Conservation (phyloP, 768 basidiomycete genomes). For the Clavulina sp. region DNA sequence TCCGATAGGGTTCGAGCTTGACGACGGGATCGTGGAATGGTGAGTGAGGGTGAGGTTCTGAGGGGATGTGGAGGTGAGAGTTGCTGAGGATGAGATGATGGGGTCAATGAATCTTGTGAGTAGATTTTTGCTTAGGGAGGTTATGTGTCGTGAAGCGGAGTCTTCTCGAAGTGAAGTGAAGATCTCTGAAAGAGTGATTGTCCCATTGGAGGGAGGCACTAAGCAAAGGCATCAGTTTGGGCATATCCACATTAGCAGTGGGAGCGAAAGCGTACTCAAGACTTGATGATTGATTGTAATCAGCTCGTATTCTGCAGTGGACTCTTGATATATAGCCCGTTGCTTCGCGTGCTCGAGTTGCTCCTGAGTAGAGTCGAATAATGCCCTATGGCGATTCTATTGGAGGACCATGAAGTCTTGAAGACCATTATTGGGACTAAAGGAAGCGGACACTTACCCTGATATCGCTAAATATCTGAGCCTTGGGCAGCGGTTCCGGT, state of each 20-base stretch:
- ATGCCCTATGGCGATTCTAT: not conserved
- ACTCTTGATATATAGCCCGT: not conserved
- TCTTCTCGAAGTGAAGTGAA: slow-evolving; percentile 3
- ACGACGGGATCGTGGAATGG: slow-evolving; percentile 7
- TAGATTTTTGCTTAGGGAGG: slow-evolving; percentile 12
- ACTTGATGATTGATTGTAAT: not conserved
- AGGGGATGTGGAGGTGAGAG: slow-evolving; percentile 30
- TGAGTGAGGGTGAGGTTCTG: slow-evolving; percentile 26
- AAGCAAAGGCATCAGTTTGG: not conserved
- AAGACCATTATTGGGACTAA: not conserved
- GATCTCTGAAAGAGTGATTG: slow-evolving; percentile 4
- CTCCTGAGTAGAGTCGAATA: slow-evolving; percentile 10
- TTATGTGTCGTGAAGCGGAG: slow-evolving; percentile 9
- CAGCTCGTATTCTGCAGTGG: not conserved
- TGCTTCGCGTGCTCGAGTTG: slow-evolving; percentile 10
- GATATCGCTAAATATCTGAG: slow-evolving; percentile 22
- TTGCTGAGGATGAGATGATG: slow-evolving; percentile 17
- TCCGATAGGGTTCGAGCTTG: slow-evolving; percentile 25
- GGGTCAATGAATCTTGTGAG: slow-evolving; percentile 15
- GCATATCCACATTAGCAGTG: not conserved
- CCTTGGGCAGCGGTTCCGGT: slow-evolving; percentile 33
- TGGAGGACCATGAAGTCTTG: not conserved
- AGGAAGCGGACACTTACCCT: slow-evolving; percentile 2
- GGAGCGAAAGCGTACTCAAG: not conserved
- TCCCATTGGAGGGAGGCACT: slow-evolving; percentile 2